Percentiles rank a stretch among this genome's conserved stretches.
phyloP scores from a whole-genome alignment of 345 rosid species.

The Eucalyptus globulus region DNA sequence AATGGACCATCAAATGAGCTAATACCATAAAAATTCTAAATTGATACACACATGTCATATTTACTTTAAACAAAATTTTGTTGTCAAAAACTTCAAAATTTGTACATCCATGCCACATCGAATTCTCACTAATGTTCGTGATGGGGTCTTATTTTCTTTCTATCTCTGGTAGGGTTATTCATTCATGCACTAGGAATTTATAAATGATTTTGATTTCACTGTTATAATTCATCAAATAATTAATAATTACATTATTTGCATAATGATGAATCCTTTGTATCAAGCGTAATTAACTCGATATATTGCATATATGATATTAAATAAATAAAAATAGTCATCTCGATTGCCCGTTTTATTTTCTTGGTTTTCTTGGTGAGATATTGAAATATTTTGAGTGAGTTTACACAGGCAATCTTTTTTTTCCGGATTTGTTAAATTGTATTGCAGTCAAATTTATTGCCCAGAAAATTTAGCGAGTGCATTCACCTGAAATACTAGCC shows the following conservation, averaged over 20 bases:
- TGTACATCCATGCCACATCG: not conserved
- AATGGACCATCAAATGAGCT: not conserved
- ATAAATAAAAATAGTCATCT: not conserved
- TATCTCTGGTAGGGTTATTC: not conserved
- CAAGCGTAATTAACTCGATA: not conserved
- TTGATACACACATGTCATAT: accelerated
- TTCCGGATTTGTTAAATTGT: not conserved
- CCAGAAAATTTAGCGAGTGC: not conserved
- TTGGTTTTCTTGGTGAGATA: not conserved
- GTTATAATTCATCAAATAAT: not conserved
- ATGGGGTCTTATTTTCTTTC: not conserved
- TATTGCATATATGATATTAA: not conserved
- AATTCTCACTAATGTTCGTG: not conserved
- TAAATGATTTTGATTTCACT: not conserved
- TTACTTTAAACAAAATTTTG: not conserved
- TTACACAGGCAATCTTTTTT: not conserved
- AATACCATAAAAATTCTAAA: not conserved
- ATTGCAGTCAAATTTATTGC: not conserved
- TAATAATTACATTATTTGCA: not conserved
- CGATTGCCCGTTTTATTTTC: not conserved
- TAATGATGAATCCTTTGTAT: not conserved
- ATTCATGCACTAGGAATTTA: accelerated
- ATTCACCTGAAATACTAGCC: not conserved
- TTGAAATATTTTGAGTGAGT: not conserved
- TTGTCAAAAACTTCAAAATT: too few species aligned